Evolutionary conservation across 108 stramenopile genomes (phyloP), one percentile per base, ranked within the genome.

Genomic region (Chaetoceros muelleri): DNA sequence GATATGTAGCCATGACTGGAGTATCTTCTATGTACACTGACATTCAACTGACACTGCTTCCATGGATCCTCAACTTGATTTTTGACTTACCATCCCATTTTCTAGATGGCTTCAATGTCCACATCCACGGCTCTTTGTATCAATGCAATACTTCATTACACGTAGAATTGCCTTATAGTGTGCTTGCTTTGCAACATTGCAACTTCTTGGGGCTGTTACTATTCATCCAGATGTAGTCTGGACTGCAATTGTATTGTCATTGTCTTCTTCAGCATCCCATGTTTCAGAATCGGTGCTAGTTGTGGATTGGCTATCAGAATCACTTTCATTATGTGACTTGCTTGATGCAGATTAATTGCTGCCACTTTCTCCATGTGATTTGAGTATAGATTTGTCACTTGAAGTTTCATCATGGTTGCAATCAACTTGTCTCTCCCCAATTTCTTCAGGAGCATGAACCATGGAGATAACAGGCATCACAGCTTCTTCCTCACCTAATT

Each of bases 81-180:
- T 5, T 10, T 40, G 5, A 10, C 19, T 5, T 64, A 10, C 69
- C 69, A 64, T 70, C 51, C 58, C 62, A 70, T 24, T 24, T 44
- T 48, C 30, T 20, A 44, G 56, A 21, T 22, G 61, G 67, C 25
- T 57, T 49, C 51, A 62, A 50, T 40, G 29, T 24, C 24, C 48
- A n/a, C n/a, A 34, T 48, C 69, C 62, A 46, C 48, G 62, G 16
- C 52, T 23, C 19, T 2, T 13, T 18, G 56, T 59, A 19, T 27
- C n/a, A 16, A 58, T 62, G 3, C 34, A 8, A 54, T 64, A 58
- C 24, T 24, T 25, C 69, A 70, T 70, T 28, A 54, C n/a, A 21
- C 46, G 8, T 21, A 27, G 16, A 34, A 62, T 40, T 10, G 61
- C 34, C n/a, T 65, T 47, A 8, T n/a, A 27, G 45, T 70, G 64